These are phyloP conservation scores for Claviceps sp. DNA, from an alignment of 2,329 filamentous ascomycete genomes.

Conservation along the genomic window DNA sequence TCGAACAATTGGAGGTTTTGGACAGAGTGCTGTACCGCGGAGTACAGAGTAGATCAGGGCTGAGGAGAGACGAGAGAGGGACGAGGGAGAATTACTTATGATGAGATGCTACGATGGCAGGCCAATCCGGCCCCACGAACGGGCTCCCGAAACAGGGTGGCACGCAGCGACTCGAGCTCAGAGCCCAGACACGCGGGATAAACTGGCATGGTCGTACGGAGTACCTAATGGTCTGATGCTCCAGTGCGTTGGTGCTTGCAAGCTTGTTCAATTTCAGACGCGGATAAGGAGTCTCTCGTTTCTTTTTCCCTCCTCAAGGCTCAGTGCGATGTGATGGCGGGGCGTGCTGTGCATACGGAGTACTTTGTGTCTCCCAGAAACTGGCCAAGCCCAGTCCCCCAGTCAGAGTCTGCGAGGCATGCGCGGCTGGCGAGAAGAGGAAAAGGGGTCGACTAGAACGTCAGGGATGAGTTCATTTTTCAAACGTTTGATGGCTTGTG, in stretches of 20 bases:
- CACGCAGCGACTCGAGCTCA: background rate
- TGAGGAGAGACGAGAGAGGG: background rate
- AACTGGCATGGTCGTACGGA: background rate
- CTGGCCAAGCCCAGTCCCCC: no score
- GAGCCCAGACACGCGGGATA: background rate
- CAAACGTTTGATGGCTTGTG: no score
- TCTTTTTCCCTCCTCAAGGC: slow-evolving; percentile 8
- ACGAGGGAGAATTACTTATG: background rate
- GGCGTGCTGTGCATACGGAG: background rate
- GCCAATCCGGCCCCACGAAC: background rate
- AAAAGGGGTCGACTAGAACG: no score
- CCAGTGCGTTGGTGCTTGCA: no score
- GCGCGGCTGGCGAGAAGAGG: no score
- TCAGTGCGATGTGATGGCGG: slow-evolving; percentile 4
- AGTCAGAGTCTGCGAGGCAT: no score
- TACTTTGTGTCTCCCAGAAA: no score
- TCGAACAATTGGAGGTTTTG: background rate
- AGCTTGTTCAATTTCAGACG: slow-evolving; percentile 1
- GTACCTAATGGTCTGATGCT: no score
- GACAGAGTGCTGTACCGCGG: slow-evolving; percentile 5
- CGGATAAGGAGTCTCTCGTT: slow-evolving; percentile 2
- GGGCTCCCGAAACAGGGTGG: background rate
- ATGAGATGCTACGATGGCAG: background rate
- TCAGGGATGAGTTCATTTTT: no score
- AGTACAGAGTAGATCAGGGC: no score